Evolutionary conservation across 768 basidiomycete genomes (phyloP), one percentile per base, ranked within the genome.

Genomic region (Psilocybe cubensis): DNA sequence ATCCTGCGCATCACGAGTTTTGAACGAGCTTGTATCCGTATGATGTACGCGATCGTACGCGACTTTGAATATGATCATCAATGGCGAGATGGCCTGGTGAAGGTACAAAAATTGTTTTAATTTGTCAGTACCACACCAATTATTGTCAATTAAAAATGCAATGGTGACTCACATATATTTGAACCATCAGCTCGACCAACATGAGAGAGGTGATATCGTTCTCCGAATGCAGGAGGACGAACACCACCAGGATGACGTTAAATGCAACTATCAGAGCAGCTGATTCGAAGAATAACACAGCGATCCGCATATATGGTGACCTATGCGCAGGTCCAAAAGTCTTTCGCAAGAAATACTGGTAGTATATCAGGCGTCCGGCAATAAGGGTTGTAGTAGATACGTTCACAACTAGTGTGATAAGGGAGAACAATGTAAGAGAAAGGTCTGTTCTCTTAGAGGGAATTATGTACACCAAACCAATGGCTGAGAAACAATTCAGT

Each of bases 61-160:
- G 38, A 52, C 51, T 42, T 52, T 52, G 24, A 43, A 42, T 21
- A 52, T 52, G 20, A 52, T 52, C 12, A 52, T 8, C 18, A 52
- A 40, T 10, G 51, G 40, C 11, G 51, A 52, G 4, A 43, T 52
- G 25, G 33, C 51, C 51, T 52, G 25, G 3, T 18, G 23, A 33
- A 20, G 12, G 28, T n/a, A 31, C 10, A 18, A 17, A 21, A 33
- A 18, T 49, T 17, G 27, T 28, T 28, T 24, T 6, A 25, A 29
- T 17, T 17, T 4, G n/a, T 28, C 18, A 38, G 46, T n/a, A 17
- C 11, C 12, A 38, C 12, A 10, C 14, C 12, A 17, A 38, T 17
- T 14, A 11, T 12, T 12, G 31, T 38, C n/a, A 5, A 38, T 3
- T 23, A 35, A 33, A 20, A 18, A 18, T n/a, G 23, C 10, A 18